Evolutionary conservation across 176 grass and related monocot species (phyloP), one percentile per base, ranked within the genome.

Genomic region (Aegilops sharonensis): DNA sequence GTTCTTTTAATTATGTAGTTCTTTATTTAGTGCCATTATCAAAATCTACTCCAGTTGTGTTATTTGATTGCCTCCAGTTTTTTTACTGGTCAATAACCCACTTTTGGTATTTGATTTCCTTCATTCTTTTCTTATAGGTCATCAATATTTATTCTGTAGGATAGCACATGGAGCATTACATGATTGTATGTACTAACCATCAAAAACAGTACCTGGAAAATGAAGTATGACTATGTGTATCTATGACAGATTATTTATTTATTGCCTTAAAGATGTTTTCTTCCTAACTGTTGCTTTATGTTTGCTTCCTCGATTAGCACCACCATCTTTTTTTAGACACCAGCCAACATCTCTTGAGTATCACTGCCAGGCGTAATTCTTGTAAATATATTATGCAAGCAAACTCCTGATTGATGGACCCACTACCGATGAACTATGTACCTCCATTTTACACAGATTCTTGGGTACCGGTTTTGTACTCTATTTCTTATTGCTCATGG

Each of bases 191-290:
- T 10, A 42, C 40, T 57, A 23, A 79, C 34, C 40, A 79, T 59
- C 75, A 35, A 61, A 79, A 78, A 23, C 4, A 78, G 72, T 42
- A 36, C 35, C 80, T 67, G 35, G 59, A 77, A 74, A 54, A 62
- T 78, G 20, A 62, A 57, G 21, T 83, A 10, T 83, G 56, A 67
- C 24, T 35, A 68, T 66, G 42, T 60, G 37, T 86, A 18, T 36
- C 35, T 36, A 42, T 42, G 40, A 42, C 1, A 39, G 40, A 45
- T 42, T 83, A 73, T n/a, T 72, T 60, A 68, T 20, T 80, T 57
- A 73, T 32, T 64, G 40, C 40, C 40, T 42, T 79, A 57, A 72
- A 72, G 73, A 65, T 67, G 32, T 36, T 5, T 79, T 73, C 10
- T 78, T 85, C 78, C 31, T 57, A 37, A 54, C 52, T 34, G 8